Percentiles rank a stretch among this genome's conserved stretches.
Conservation (phyloP, 768 basidiomycete genomes). For the Boletus sp. region DNA sequence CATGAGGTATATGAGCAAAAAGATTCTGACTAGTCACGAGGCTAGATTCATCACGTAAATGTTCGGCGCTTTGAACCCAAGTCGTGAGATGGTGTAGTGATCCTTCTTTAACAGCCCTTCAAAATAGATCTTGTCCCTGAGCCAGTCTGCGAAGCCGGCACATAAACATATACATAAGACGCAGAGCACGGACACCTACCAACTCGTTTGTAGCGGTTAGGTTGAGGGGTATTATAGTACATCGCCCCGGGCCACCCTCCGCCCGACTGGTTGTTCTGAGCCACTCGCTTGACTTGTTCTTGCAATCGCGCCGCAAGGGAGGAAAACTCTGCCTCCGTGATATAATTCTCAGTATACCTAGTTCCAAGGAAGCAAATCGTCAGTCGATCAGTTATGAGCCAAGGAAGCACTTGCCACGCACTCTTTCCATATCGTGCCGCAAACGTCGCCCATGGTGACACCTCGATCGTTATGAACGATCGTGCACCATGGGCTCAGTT, state of each 20-base stretch:
- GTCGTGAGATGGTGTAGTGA: conserved; percentile 51
- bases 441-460: conserved; percentile 77
- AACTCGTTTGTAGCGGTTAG: conserved; percentile 56
- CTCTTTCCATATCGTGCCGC: conserved; percentile 73
- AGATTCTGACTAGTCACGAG: conserved; percentile 31
- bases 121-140: conserved; percentile 70
- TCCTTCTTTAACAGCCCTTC: conserved; percentile 64
- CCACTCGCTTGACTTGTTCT: conserved; percentile 67
- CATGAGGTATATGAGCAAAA: conserved; percentile 3
- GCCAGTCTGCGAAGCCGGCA: conserved; percentile 55
- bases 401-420: conserved; percentile 36
- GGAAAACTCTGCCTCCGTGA: conserved; percentile 65
- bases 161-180: neutral
- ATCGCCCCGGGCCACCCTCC: conserved; percentile 36
- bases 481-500: conserved; percentile 76
- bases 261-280: conserved; percentile 37
- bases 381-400: conserved; percentile 1
- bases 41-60: conserved; percentile 70
- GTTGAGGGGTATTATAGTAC: conserved; percentile 48
- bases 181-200: conserved; percentile 43
- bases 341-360: conserved; percentile 67
- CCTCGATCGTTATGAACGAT: conserved; percentile 68
- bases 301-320: conserved; percentile 62
- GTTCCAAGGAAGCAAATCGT: conserved; percentile 10
- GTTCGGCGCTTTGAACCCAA: conserved; percentile 79